A percentile compares a stretch with the other conserved stretches of the same genome.
Evolutionary conservation across 306 rosid genomes (phyloP).

Genomic region (Pyrus communis): DNA sequence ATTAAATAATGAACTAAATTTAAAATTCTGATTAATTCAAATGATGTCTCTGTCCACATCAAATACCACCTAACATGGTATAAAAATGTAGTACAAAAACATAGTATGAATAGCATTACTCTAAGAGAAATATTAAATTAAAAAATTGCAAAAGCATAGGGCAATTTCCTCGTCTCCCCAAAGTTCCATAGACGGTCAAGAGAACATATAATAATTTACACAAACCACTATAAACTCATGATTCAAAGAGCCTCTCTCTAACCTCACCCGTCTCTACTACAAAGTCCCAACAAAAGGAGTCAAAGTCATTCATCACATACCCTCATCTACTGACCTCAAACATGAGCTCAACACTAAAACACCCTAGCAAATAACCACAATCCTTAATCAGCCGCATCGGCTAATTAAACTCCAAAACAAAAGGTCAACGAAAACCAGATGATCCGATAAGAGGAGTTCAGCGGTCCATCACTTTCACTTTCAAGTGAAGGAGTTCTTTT

Average conservation of each 20-base stretch:
- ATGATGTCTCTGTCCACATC: too few relatives aligned
- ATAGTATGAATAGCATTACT: too few relatives aligned
- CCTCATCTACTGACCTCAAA: background rate
- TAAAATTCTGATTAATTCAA: too few relatives aligned
- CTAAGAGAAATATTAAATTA: too few relatives aligned
- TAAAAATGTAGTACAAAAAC: too few relatives aligned
- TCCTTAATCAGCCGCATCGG: background rate
- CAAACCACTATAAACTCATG: slow-evolving; percentile 6
- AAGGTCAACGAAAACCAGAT: background rate
- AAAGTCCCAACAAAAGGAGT: slow-evolving; percentile 10
- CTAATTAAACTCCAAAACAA: background rate
- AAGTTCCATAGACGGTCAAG: slow-evolving; percentile 2
- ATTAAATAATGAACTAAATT: too few relatives aligned
- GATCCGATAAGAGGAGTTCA: background rate
- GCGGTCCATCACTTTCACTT: slow-evolving; percentile 22
- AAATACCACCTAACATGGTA: too few relatives aligned
- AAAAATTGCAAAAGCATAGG: background rate
- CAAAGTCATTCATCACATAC: background rate
- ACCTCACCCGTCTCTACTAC: slow-evolving; percentile 11
- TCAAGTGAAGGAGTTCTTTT: background rate
- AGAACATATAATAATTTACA: slow-evolving; percentile 11
- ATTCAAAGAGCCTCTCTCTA: background rate
- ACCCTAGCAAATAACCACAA: slow-evolving; percentile 1
- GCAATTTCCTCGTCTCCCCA: slow-evolving; percentile 5
- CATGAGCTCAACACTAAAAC: slow-evolving; percentile 2